Evolutionary conservation across 1,139 yeast species (phyloP), one percentile per base, ranked within the genome.

Genomic region (Spathaspora jeffriesii): DNA sequence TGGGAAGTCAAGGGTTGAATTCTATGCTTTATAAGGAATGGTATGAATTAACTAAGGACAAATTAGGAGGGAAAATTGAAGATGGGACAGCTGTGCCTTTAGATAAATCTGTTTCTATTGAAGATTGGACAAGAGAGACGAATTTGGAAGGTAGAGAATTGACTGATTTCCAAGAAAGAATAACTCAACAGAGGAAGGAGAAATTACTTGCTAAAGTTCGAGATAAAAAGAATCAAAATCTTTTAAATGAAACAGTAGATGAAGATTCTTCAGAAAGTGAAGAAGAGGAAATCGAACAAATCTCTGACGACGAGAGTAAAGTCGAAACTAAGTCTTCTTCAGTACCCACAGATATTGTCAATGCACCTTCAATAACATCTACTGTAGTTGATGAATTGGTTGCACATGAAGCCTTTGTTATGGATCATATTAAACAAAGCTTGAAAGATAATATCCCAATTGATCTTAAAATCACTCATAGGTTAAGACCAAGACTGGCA

Each of bases 401-500:
- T 4, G 64, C 73, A 0, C 76, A 71, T 51, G 79, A 73, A 53
- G 74, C 76, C 2, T 64, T 74, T 46, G 63, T 75, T 10, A 62
- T 72, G 9, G 79, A 74, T 50, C 63, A 68, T 47, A 65, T 74
- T 39, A 71, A 70, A 43, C 67, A 66, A 42, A 61, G 70, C 2
- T 64, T 76, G 44, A 76, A 70, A 31, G 65, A 71, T 30, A 70
- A 73, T 48, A 57, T 63, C 34, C 70, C 80, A 31, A 60, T 82
- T 47, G 98, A 92, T 64, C 78, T 82, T 43, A 83, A 80, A 55
- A 80, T 88, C 15, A 76, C 86, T n/a, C 66, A 65, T 42, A 74
- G 71, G 43, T 69, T 84, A 25, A 77, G 78, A 49, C 82, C 85
- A 4, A 78, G 87, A 53, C 84, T 86, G 48, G 82, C 85, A 42